A percentile compares a stretch with the other conserved stretches of the same genome.
phyloP scores from a whole-genome alignment of 2,329 filamentous ascomycete genomes.

The Fusarium poae region DNA sequence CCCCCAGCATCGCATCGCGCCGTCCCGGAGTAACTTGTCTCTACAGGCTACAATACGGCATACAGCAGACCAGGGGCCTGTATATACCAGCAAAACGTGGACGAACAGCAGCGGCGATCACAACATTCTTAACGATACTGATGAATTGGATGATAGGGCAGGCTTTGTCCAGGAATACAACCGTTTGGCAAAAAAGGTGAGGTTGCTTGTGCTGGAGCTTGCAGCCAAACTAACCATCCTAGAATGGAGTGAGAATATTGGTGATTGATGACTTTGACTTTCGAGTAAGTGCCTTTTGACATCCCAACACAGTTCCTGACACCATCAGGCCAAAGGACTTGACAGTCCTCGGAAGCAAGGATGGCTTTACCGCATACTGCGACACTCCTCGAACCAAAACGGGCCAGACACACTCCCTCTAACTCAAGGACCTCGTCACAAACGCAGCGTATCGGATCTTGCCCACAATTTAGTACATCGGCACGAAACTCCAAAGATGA shows the following conservation, averaged over 20 bases:
- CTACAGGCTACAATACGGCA: constrained; percentile 48
- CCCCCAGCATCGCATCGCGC: constrained; percentile 33
- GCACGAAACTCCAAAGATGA: constrained; percentile 62
- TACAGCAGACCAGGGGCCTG: constrained; percentile 39
- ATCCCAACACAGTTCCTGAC: constrained; percentile 14
- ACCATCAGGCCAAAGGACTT: constrained; percentile 35
- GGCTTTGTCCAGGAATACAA: constrained; percentile 71
- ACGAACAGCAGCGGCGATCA: constrained; percentile 67
- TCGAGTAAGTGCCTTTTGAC: constrained; percentile 49
- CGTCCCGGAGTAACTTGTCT: constrained; percentile 48
- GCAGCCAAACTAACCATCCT: background rate
- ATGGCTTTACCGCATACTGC: constrained; percentile 57
- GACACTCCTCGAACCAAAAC: constrained; percentile 42
- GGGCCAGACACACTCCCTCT: constrained; percentile 15
- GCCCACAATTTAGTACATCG: constrained; percentile 61
- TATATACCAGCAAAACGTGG: constrained; percentile 68
- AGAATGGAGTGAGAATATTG: constrained; percentile 67
- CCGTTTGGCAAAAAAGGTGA: constrained; percentile 68
- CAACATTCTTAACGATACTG: constrained; percentile 61
- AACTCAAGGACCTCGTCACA: constrained; percentile 53
- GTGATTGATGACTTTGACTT: constrained; percentile 54
- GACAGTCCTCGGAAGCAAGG: constrained; percentile 50
- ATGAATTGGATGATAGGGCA: constrained; percentile 63
- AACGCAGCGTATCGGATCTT: constrained; percentile 68
- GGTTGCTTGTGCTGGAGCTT: background rate